Evolutionary conservation across 306 rosid species (phyloP).

Genomic region (Herpetospermum pedunculosum): DNA sequence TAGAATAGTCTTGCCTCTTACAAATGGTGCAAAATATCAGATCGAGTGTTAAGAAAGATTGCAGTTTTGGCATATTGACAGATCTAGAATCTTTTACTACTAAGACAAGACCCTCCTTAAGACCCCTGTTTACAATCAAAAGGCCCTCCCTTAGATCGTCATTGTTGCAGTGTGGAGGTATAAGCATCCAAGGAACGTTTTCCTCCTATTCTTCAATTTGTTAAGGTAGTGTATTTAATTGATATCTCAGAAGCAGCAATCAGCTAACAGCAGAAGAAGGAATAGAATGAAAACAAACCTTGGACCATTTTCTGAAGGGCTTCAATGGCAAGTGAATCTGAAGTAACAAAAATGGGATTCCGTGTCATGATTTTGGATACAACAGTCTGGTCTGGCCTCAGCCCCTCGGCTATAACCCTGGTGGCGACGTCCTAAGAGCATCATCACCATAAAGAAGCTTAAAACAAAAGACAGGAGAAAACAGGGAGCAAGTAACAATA

Average conservation of each 20-base stretch:
- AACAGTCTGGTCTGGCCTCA: conserved; percentile 74
- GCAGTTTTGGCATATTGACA: background rate
- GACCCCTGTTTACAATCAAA: background rate
- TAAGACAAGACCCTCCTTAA: background rate
- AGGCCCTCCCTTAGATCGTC: background rate
- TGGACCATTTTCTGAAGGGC: conserved; percentile 93
- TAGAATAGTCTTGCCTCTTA: background rate
- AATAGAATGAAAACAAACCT: conserved; percentile 32
- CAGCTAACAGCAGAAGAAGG: too few relatives aligned
- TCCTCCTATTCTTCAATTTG: too few relatives aligned
- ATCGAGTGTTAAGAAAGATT: background rate
- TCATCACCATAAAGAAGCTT: conserved; percentile 10
- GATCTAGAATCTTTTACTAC: background rate
- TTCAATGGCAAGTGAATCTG: conserved; percentile 72
- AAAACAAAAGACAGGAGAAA: background rate
- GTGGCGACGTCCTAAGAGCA: conserved; percentile 58
- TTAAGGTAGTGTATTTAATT: background rate
- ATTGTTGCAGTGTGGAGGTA: background rate
- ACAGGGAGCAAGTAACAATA: background rate
- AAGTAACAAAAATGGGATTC: conserved; percentile 66
- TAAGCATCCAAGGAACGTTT: background rate
- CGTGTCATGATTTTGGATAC: conserved; percentile 86
- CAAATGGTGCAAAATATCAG: background rate
- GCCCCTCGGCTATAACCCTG: conserved; percentile 85
- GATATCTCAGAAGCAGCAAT: background rate